Percentiles rank a stretch among this genome's conserved stretches.
Evolutionary conservation across 2,329 filamentous ascomycete genomes (phyloP).

Genomic region (Ophiostoma populinum): DNA sequence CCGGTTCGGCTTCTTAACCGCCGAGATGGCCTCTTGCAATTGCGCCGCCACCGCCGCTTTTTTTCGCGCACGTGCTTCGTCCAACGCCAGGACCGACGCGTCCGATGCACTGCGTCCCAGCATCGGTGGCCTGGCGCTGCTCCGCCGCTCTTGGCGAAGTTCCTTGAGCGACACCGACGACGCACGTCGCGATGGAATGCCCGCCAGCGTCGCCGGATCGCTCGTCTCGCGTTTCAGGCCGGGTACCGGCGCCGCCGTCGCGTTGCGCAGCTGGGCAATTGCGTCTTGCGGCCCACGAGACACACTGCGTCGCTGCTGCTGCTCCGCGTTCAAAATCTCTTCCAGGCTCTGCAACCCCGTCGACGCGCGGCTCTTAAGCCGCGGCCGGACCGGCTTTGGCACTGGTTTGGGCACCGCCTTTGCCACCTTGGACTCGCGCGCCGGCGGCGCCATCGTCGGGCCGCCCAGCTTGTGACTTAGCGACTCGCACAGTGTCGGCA

Average conservation of each 20-base stretch:
- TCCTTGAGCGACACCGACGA: conserved; percentile 21
- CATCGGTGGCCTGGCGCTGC: too few species aligned
- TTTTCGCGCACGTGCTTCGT: conserved; percentile 42
- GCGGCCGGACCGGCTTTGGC: too few species aligned
- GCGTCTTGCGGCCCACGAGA: conserved; percentile 38
- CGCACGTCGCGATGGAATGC: conserved; percentile 24
- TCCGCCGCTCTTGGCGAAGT: too few species aligned
- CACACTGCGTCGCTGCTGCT: conserved; percentile 36
- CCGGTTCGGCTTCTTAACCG: conserved; percentile 60
- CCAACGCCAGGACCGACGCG: too few species aligned
- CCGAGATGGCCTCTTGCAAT: conserved; percentile 54
- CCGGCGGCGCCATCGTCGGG: conserved; percentile 39
- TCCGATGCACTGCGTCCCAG: conserved; percentile 18
- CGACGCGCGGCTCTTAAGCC: too few species aligned
- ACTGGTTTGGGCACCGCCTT: too few species aligned
- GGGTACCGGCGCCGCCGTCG: conserved; percentile 42
- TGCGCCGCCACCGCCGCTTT: conserved; percentile 53
- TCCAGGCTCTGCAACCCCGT: conserved; percentile 33
- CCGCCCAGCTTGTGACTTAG: conserved; percentile 65
- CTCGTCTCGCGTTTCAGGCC: conserved; percentile 52
- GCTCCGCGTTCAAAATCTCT: conserved; percentile 42
- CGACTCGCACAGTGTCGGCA: conserved; percentile 52
- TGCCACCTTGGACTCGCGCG: conserved; percentile 28
- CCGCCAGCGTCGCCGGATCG: conserved; percentile 30
- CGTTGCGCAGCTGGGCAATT: conserved; percentile 49